Evolutionary conservation across 1,139 yeast species (phyloP), one percentile per base, ranked within the genome.

Genomic region (Protomyces inundatus): DNA sequence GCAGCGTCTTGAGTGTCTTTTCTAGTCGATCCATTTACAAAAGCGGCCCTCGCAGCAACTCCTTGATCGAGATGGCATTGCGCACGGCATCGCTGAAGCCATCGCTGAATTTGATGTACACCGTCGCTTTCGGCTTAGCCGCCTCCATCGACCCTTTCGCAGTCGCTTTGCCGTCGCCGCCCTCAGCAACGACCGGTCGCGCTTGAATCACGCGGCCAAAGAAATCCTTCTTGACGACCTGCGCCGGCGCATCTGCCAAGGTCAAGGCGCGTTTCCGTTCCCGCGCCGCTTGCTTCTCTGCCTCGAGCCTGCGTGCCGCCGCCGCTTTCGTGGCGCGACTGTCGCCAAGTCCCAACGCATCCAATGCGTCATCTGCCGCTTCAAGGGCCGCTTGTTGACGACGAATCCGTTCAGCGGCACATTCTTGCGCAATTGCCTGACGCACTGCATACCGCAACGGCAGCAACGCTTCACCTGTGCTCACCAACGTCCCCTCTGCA

Each of bases 1-100:
- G 23, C 2, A 23, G 23, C 23, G 23, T 1, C 23, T 23, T 23
- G 23, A 23, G 23, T 2, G 9, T 39, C 42, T 39, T 39, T 39
- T 4, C 23, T 23, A 2, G 12, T 39, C 0, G 42, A 39, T 12
- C 12, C 42, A 37, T 10, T n/a, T n/a, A 37, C n/a, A 37, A 10
- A 37, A 9, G n/a, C n/a, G 53, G 14, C 53, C 23, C 53, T n/a
- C 54, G 39, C 36, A 63, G 37, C 58, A 63, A 39, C 12, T 85
- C 88, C 4, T 77, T 74, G 97, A 98, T 93, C 6, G 86, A 82
- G 37, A 91, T 84, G 65, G 86, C 87, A 70, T 90, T 90, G 50
- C 96, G 78, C 0, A 93, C 98, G 0, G 98, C 98, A 74, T 91
- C 88, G 6, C 96, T 88, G 71, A 88, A 91, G 1, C 98, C 98